Conservation (phyloP, 1,139 yeast species). For the Tardiomyces blankii region DNA sequence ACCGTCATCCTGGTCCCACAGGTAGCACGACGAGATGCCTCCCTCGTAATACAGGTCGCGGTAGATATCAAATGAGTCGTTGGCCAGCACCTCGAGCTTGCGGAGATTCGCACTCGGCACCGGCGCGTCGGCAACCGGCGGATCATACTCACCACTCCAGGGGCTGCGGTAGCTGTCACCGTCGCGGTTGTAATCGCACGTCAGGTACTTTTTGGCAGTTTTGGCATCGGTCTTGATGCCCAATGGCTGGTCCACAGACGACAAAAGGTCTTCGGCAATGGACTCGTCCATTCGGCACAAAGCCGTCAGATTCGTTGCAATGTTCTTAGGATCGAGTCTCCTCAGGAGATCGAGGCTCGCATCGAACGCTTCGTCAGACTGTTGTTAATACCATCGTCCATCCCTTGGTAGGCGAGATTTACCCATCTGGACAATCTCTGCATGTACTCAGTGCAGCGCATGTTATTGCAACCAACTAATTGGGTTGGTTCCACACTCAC, state of each 20-base stretch:
- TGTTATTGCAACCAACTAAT: too few relatives aligned
- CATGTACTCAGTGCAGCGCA: too few relatives aligned
- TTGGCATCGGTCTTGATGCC: conserved; percentile 43
- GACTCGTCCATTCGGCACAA: conserved; percentile 73
- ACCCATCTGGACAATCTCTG: too few relatives aligned
- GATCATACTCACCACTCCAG: conserved; percentile 75
- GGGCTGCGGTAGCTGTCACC: conserved; percentile 91
- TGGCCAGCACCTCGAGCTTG: conserved; percentile 67
- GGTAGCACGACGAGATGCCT: conserved; percentile 78
- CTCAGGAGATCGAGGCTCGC: conserved; percentile 82
- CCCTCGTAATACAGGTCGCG: conserved; percentile 94
- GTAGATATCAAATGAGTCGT: conserved; percentile 86
- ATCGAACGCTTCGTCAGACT: conserved; percentile 61
- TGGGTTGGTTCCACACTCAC: too few relatives aligned
- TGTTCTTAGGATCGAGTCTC: conserved; percentile 69
- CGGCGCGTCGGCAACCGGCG: conserved; percentile 54
- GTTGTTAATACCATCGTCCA: background rate
- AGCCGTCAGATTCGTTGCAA: conserved; percentile 49
- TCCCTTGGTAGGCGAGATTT: background rate
- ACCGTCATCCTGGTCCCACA: conserved; percentile 66
- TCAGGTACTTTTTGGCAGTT: conserved; percentile 57
- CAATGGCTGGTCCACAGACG: conserved; percentile 84
- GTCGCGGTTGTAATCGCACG: conserved; percentile 93
- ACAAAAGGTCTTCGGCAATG: conserved; percentile 74
- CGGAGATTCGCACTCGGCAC: conserved; percentile 60